Evolutionary conservation across 768 basidiomycete genomes (phyloP), one percentile per base, ranked within the genome.

Genomic region (Hygrocybe punicea): DNA sequence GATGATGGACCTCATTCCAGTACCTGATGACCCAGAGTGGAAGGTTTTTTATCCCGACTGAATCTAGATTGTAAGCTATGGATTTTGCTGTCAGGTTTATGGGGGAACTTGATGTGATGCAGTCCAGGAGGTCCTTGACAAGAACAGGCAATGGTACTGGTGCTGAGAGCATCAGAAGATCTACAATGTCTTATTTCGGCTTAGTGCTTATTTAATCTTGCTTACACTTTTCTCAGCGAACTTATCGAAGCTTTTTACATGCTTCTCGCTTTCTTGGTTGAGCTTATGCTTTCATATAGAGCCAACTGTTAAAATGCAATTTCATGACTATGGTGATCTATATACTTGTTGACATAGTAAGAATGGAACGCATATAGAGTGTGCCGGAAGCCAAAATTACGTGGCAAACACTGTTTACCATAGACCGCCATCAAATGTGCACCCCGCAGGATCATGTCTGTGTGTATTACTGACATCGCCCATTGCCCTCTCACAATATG

Each of bases 391-490:
- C 29, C 8, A 29, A 29, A 19, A 47, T 50, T 25, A 14, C 29
- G 45, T 5, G 61, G 58, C 13, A 65, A 33, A 16, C 40, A 47
- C 17, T 45, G 19, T 3, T 40, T 46, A 10, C 60, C 58, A 24
- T 55, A 62, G 9, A 33, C 62, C 17, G 37, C n/a, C 1, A 53
- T 14, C 3, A 58, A 23, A 34, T 58, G 51, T 1, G 35, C 46
- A 2, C 39, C 57, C 19, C 51, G 23, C 2, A 53, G 37, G 6
- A 58, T 58, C 6, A 75, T 5, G 47, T 60, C 23, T 81, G 79
- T 71, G 40, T 39, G 34, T 33, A 58, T 53, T 21, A 58, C 51
- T 29, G 36, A 19, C 11, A 45, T 23, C 4, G 24, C 24, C 8
- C 16, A 11, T 8, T 3, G 2, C 14, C 51, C 40, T 4, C 45